phyloP scores from a whole-genome alignment of 2,329 filamentous ascomycete species.

The Aspergillus sojae region DNA sequence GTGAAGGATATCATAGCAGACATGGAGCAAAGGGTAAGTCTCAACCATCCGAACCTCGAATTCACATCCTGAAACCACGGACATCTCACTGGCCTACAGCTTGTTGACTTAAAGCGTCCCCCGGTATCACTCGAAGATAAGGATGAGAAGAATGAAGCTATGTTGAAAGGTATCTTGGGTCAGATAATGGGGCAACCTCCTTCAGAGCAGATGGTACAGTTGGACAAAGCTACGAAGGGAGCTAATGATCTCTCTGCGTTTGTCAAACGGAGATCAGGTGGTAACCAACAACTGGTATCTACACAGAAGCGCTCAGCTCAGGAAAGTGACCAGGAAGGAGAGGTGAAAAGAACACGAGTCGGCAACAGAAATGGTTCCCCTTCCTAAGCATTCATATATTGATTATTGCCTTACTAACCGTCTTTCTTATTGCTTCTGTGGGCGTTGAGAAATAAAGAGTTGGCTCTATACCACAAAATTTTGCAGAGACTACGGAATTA shows the following conservation, averaged over 20 bases:
- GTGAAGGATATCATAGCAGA: constrained; percentile 64
- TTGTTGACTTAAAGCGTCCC: constrained; percentile 60
- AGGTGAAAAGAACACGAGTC: constrained; percentile 31
- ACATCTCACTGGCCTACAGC: constrained; percentile 33
- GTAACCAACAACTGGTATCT: constrained; percentile 16
- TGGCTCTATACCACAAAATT: background rate
- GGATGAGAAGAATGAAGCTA: constrained; percentile 38
- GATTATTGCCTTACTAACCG: background rate
- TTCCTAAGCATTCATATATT: background rate
- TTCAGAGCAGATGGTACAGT: constrained; percentile 54
- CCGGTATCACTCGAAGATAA: constrained; percentile 51
- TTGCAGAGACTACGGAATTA: background rate
- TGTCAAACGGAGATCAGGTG: constrained; percentile 56
- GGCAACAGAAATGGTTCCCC: constrained; percentile 5
- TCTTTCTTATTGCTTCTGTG: background rate
- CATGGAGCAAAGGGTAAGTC: constrained; percentile 60
- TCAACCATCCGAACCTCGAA: background rate
- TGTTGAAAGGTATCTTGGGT: constrained; percentile 60
- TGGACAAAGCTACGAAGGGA: constrained; percentile 57
- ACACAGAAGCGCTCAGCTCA: constrained; percentile 32
- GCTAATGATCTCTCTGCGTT: constrained; percentile 64
- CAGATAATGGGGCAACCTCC: constrained; percentile 59
- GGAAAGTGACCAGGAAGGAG: constrained; percentile 25
- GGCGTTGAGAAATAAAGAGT: background rate
- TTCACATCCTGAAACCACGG: constrained; percentile 6